Evolutionary conservation across 768 basidiomycete species (phyloP), one percentile per base, ranked within the genome.

Genomic region (Lyophyllum atratum): DNA sequence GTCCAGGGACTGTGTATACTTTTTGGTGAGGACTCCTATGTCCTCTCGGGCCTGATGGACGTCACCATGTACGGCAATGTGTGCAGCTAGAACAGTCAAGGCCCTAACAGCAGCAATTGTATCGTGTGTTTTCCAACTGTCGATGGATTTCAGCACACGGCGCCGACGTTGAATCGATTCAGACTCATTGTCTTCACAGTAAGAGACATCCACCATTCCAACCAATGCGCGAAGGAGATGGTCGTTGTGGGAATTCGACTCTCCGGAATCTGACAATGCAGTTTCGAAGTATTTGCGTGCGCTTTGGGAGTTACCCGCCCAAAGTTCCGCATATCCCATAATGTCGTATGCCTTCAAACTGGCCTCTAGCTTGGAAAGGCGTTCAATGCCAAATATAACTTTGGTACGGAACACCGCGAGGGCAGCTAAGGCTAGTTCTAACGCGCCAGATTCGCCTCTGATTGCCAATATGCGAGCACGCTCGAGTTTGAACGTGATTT

Each of bases 271-370:
- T 6, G 15, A 4, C 4, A 42, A 9, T 31, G 54, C 54, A 17
- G 22, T 21, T 15, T 51, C 21, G 25, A 59, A 55, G n/a, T 55
- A 51, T n/a, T 39, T 12, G 11, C 44, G 45, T 6, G 58, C 58
- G 0, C 11, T 25, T 17, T 47, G 34, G n/a, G 34, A 17, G 33
- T 55, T 26, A 3, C 58, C 58, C 4, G 40, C 19, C 9, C 21
- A 31, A 14, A 59, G 19, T 11, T 55, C 54, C 4, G 53, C 53
- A 31, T 37, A 51, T 2, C 43, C 58, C 22, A 49, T 49, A 4
- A n/a, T 17, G 5, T 29, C 51, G 24, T 21, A 28, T 9, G 31
- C 7, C 14, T 22, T 15, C 8, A 50, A 1, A 25, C 26, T 14
- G 7, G 7, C 6, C n/a, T 29, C 15, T 1, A 17, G 24, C 4